Evolutionary conservation across 345 rosid genomes (phyloP).

Genomic region (Nasturtium officinale): DNA sequence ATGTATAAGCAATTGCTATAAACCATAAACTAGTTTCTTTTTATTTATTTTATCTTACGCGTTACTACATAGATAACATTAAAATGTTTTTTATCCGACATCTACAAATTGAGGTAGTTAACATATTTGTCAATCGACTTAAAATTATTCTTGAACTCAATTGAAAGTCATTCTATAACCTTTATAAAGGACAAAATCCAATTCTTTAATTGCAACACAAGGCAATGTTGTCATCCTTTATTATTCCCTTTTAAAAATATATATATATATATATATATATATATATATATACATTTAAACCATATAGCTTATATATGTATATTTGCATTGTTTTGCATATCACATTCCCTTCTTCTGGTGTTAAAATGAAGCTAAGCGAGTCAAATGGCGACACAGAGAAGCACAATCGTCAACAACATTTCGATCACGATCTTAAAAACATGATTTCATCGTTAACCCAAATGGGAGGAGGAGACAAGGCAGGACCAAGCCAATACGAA

Average conservation of each 20-base stretch:
- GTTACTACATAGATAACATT: neutral
- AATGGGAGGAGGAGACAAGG: conserved; percentile 44
- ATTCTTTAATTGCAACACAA: conserved; percentile 40
- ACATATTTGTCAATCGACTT: neutral
- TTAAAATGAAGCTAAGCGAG: conserved; percentile 34
- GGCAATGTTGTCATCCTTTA: conserved; percentile 14
- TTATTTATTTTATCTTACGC: too few species aligned
- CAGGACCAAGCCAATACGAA: conserved; percentile 48
- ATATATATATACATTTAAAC: conserved; percentile 1
- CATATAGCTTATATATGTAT: neutral
- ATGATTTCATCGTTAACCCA: conserved; percentile 37
- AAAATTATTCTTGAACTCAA: conserved; percentile 17
- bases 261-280: neutral
- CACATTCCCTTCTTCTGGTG: neutral
- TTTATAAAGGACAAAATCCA: neutral
- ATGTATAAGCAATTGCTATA: too few species aligned
- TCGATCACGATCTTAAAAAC: conserved; percentile 35
- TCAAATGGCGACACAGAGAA: conserved; percentile 42
- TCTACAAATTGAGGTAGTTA: neutral
- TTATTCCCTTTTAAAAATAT: neutral
- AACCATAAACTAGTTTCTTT: neutral
- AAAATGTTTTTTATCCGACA: neutral
- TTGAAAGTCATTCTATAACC: conserved; percentile 13
- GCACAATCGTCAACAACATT: conserved; percentile 29
- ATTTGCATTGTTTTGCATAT: conserved; percentile 5